Evolutionary conservation across 495 filamentous ascomycete genomes (phyloP).

Genomic region (Xeromyces bisporus): DNA sequence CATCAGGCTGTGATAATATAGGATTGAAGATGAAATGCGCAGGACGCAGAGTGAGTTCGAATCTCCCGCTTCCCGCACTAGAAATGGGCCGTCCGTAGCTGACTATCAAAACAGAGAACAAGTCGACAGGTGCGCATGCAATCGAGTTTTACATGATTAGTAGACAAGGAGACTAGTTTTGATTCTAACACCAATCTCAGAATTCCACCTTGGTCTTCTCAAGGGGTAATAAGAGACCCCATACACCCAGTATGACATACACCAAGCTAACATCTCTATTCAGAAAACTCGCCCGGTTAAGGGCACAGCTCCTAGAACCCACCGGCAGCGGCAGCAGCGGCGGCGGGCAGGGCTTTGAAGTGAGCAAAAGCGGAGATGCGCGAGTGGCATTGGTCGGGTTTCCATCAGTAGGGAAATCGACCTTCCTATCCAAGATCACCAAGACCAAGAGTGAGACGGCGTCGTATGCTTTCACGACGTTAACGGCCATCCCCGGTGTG

Average conservation of each 20-base stretch:
- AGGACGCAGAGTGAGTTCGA: conserved; percentile 74
- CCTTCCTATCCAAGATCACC: conserved; percentile 96
- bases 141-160: not conserved
- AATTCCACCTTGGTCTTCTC: conserved; percentile 94
- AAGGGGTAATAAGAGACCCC: conserved; percentile 58
- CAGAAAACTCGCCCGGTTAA: conserved; percentile 89
- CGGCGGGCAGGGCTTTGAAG: conserved; percentile 77
- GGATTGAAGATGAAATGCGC: conserved; percentile 99
- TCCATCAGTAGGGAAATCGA: conserved; percentile 97
- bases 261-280: conserved; percentile 2
- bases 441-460: conserved; percentile 96
- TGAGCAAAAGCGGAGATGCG: conserved; percentile 92
- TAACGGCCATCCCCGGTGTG: conserved; percentile 95
- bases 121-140: conserved; percentile 69
- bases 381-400: conserved; percentile 96
- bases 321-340: conserved; percentile 56
- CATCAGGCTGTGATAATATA: conserved; percentile 17
- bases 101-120: conserved; percentile 62
- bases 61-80: conserved; percentile 1
- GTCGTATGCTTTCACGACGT: conserved; percentile 91
- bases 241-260: not conserved
- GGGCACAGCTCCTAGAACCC: conserved; percentile 91
- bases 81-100: too few relatives aligned
- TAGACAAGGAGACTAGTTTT: not conserved
- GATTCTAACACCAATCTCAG: conserved; percentile 27